phyloP scores from a whole-genome alignment of 768 basidiomycete species.

The Amanita inopinata region DNA sequence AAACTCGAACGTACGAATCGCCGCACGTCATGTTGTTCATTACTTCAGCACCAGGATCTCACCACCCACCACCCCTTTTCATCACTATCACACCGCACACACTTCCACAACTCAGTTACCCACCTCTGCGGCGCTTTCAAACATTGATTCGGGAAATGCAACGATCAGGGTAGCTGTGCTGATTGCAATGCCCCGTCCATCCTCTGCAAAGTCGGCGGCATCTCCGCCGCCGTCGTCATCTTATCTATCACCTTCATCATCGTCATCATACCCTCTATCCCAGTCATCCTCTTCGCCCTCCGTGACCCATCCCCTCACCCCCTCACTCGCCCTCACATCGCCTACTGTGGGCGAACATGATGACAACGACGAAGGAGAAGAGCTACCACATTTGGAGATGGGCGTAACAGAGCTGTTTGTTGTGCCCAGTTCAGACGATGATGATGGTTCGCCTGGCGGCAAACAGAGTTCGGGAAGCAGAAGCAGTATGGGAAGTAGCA shows the following conservation, averaged over 20 bases:
- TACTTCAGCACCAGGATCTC: slow-evolving; percentile 1
- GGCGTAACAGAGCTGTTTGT: slow-evolving; percentile 21
- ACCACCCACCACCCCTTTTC: not conserved
- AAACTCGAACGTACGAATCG: slow-evolving; percentile 1
- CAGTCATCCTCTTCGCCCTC: not conserved
- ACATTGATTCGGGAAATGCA: slow-evolving; percentile 5
- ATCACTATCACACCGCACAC: not conserved
- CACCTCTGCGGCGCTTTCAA: not conserved
- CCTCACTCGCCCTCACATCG: not conserved
- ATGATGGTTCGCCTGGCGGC: not conserved
- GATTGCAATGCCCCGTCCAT: slow-evolving; percentile 24
- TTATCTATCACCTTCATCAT: slow-evolving; percentile 5
- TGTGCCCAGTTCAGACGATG: slow-evolving; percentile 5
- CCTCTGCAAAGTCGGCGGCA: slow-evolving; percentile 8
- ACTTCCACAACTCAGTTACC: slow-evolving; percentile 5
- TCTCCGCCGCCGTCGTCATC: slow-evolving; percentile 9
- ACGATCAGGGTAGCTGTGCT: slow-evolving; percentile 22
- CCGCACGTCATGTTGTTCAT: not conserved
- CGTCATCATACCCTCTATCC: slow-evolving; percentile 5
- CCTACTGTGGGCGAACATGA: not conserved
- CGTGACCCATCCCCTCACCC: not conserved
- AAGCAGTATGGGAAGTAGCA: not conserved
- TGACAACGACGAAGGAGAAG: slow-evolving; percentile 13
- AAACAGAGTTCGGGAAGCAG: not conserved
- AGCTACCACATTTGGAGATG: slow-evolving; percentile 23